These are phyloP conservation scores for Penicillium sp. DNA, from an alignment of 2,329 filamentous ascomycete genomes.

Conservation along the genomic window DNA sequence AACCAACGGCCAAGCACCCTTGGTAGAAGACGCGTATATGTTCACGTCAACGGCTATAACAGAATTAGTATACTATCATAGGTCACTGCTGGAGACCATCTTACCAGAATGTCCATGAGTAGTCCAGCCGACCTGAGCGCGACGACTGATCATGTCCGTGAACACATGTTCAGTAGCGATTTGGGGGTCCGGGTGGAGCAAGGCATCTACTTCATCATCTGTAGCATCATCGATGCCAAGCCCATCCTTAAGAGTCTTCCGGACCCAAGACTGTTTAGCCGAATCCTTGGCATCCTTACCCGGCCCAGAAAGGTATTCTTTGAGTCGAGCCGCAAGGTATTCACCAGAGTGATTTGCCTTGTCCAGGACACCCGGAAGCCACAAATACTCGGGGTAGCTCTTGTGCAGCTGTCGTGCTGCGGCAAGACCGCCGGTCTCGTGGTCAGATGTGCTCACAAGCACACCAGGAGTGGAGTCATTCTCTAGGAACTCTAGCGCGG, in stretches of 20 bases:
- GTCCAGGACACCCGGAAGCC: conserved; percentile 79
- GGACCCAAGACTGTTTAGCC: conserved; percentile 61
- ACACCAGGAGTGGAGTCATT: conserved; percentile 68
- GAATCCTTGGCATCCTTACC: conserved; percentile 41
- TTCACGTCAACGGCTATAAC: conserved; percentile 83
- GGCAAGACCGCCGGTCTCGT: conserved; percentile 89
- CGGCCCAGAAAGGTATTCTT: conserved; percentile 52
- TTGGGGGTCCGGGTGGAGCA: conserved; percentile 58
- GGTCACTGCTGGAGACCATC: neutral
- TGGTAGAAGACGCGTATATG: conserved; percentile 77
- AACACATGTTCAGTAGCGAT: conserved; percentile 61
- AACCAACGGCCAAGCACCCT: conserved; percentile 59
- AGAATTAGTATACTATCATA: conserved; percentile 9
- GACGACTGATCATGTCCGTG: conserved; percentile 79
- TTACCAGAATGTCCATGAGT: conserved; percentile 79
- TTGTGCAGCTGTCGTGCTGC: conserved; percentile 67
- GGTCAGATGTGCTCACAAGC: conserved; percentile 87
- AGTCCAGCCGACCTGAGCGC: conserved; percentile 88
- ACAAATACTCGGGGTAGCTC: conserved; percentile 58
- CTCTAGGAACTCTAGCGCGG: conserved; percentile 80
- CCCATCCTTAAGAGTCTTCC: conserved; percentile 60
- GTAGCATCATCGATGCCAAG: conserved; percentile 75
- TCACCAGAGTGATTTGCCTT: conserved; percentile 75
- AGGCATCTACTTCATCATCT: conserved; percentile 64
- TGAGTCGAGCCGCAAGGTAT: conserved; percentile 63